Conservation (phyloP, 768 basidiomycete genomes). For the Tephrocybe sp. region DNA sequence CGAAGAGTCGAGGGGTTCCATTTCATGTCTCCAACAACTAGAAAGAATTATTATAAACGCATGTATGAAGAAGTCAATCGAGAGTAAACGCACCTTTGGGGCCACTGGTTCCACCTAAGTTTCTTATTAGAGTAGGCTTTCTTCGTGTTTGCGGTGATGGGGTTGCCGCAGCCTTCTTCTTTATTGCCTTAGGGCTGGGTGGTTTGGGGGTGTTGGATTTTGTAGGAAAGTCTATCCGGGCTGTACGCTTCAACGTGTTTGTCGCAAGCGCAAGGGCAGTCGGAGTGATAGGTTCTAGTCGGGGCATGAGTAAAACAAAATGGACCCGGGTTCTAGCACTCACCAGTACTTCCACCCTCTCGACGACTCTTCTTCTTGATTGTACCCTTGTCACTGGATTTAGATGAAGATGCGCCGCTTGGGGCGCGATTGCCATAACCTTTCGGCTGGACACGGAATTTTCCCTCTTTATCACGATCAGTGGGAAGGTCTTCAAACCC, state of each 20-base stretch:
- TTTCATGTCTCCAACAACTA: constrained; percentile 95
- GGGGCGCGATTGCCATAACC: constrained; percentile 63
- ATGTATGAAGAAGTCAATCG: background rate
- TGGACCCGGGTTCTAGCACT: constrained; percentile 16
- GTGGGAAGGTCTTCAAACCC: constrained; percentile 85
- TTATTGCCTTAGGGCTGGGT: constrained; percentile 29
- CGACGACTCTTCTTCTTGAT: constrained; percentile 56
- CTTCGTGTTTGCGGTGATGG: constrained; percentile 51
- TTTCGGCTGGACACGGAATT: constrained; percentile 75
- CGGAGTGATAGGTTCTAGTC: constrained; percentile 20
- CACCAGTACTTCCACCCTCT: constrained; percentile 45
- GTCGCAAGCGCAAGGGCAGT: constrained; percentile 40
- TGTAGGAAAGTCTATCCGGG: constrained; percentile 52
- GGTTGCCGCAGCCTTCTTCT: constrained; percentile 53
- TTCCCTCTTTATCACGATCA: constrained; percentile 78
- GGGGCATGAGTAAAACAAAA: background rate
- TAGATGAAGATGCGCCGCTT: constrained; percentile 47
- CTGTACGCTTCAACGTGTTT: constrained; percentile 58
- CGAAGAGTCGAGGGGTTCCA: constrained; percentile 90
- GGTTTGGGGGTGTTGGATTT: constrained; percentile 31
- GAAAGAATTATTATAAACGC: constrained; percentile 17
- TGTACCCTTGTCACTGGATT: constrained; percentile 52
- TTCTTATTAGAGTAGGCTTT: constrained; percentile 88
- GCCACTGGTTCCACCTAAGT: constrained; percentile 64
- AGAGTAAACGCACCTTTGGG: constrained; percentile 64